Evolutionary conservation across 2,329 filamentous ascomycete genomes (phyloP).

Genomic region (Aspergillus floridensis): DNA sequence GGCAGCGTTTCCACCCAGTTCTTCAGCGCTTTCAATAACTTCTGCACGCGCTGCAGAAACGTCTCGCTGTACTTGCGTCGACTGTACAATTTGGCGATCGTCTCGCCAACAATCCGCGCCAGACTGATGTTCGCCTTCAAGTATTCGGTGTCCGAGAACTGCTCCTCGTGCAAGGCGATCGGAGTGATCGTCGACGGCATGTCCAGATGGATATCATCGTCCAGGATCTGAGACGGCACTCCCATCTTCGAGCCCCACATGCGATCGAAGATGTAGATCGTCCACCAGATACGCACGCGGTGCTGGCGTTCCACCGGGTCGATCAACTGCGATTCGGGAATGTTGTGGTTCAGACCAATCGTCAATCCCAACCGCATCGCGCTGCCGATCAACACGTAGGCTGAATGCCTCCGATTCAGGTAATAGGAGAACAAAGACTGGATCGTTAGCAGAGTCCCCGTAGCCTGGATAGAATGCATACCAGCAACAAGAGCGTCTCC

Average conservation of each 20-base stretch:
- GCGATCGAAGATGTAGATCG: conserved; percentile 42
- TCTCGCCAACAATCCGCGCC: conserved; percentile 38
- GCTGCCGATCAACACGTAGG: conserved; percentile 35
- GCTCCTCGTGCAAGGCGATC: conserved; percentile 31
- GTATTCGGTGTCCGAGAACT: conserved; percentile 39
- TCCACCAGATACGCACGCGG: conserved; percentile 40
- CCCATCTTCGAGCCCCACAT: conserved; percentile 52
- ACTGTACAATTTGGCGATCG: conserved; percentile 36
- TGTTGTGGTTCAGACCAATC: conserved; percentile 46
- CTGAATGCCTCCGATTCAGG: conserved; percentile 36
- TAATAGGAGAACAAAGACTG: conserved; percentile 39
- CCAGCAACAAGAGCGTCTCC: conserved; percentile 43
- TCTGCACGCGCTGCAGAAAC: conserved; percentile 42
- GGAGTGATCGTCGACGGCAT: conserved; percentile 36
- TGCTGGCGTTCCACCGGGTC: conserved; percentile 41
- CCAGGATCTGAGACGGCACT: conserved; percentile 49
- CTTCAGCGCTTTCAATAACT: conserved; percentile 38
- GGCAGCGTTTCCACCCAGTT: conserved; percentile 40
- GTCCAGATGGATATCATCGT: conserved; percentile 47
- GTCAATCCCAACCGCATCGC: conserved; percentile 44
- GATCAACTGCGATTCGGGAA: conserved; percentile 37
- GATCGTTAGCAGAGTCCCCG: background rate
- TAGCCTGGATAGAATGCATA: conserved; percentile 16
- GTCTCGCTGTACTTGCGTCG: conserved; percentile 37
- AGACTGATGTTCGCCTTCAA: conserved; percentile 39